Evolutionary conservation across 768 basidiomycete genomes (phyloP), one percentile per base, ranked within the genome.

Genomic region (Lactarius deliciosus): DNA sequence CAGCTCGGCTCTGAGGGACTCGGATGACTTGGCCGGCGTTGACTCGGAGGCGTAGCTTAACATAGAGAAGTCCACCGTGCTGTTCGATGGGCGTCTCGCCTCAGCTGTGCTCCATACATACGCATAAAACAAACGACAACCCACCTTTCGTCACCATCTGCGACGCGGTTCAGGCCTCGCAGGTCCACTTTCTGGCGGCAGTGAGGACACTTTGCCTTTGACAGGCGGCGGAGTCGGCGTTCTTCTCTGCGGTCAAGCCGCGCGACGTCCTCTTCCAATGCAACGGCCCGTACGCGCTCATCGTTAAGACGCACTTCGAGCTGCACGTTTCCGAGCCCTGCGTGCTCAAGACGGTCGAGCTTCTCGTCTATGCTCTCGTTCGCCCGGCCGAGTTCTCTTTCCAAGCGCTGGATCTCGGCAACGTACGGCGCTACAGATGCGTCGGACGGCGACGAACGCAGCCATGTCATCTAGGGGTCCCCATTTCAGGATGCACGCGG

Each of bases 351-450:
- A 60, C 88, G 86, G 73, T 93, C 92, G 18, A 96, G 81, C 75
- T 95, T 94, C 73, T 93, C 88, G 71, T 96, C 94, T 62, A 96
- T 91, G 71, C 85, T 89, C 41, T 89, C 87, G 73, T 96, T 94
- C 11, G 92, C 93, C 2, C 74, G 81, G 68, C 90, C 88, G 32
- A 95, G 86, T 70, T 94, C 88, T 20, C 79, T 79, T 71, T 94
- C 89, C 43, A 95, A 79, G 28, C 88, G 83, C 60, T 80, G 81
- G 59, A 94, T 90, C 74, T 94, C 90, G 1, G 81, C 77, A n/a
- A 92, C 74, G 20, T 92, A 76, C 38, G 90, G 89, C 3, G 87
- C 79, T 2, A 83, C 76, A 15, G 83, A 80, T 6, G 82, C 80
- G 66, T 90, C 88, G 5, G 80, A 75, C 7, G 81, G 79, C 4